These are phyloP conservation scores for Limonium bicolor DNA, from an alignment of 148 eudicot species.

Conservation along the genomic window DNA sequence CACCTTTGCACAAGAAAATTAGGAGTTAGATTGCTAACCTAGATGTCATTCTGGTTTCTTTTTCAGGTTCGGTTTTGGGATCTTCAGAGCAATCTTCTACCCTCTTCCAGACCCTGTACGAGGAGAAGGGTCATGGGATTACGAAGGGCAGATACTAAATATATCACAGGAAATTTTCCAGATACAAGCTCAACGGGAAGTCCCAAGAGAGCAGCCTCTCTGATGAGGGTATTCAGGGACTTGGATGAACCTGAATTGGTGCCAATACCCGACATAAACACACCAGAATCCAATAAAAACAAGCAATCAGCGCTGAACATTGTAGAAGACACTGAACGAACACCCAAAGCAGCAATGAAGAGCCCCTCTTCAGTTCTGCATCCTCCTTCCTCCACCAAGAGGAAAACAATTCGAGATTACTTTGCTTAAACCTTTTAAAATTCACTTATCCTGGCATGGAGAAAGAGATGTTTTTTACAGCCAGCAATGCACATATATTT, in stretches of 20 bases:
- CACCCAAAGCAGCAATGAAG: conserved; percentile 45
- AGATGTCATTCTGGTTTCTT: no score
- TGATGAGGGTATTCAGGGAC: no score
- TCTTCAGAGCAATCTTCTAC: conserved; percentile 36
- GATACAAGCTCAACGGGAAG: no score
- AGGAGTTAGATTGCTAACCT: no score
- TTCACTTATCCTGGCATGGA: no score
- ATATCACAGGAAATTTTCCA: no score
- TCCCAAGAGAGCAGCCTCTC: no score
- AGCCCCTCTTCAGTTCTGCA: conserved; percentile 85
- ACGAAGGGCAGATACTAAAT: conserved; percentile 29
- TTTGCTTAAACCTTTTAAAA: conserved; percentile 19
- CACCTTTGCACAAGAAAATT: no score
- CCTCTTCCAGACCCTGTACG: conserved; percentile 36
- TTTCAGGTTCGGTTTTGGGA: conserved; percentile 78
- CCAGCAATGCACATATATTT: no score
- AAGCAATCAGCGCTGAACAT: conserved; percentile 14
- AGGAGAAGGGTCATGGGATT: conserved; percentile 38
- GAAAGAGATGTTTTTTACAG: no score
- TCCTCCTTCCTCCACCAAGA: conserved; percentile 70
- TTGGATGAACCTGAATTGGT: no score
- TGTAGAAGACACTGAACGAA: conserved; percentile 25
- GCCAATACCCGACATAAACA: conserved; percentile 35
- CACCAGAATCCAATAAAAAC: conserved; percentile 32
- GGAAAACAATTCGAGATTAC: conserved; percentile 78